These are phyloP conservation scores for Trichoderma cornu-damae DNA, from an alignment of 2,329 filamentous ascomycete genomes.

Conservation along the genomic window DNA sequence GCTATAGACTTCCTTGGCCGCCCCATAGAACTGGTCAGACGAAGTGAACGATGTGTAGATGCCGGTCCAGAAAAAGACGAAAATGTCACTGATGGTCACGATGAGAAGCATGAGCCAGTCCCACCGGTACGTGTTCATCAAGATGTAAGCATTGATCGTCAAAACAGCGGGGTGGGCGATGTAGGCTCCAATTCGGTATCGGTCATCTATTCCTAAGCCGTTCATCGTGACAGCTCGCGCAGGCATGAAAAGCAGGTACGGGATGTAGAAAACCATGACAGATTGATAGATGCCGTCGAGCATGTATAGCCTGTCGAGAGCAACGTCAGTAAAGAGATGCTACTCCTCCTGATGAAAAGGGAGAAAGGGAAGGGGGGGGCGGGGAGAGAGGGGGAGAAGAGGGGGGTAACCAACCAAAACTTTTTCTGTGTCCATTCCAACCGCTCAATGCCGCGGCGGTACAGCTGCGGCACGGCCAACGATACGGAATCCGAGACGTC, in stretches of 20 bases:
- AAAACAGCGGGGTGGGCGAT: conserved; percentile 79
- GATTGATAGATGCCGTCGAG: conserved; percentile 91
- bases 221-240: conserved; percentile 65
- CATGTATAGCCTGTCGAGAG: conserved; percentile 83
- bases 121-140: conserved; percentile 97
- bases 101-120: conserved; percentile 92
- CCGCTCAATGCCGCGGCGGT: conserved; percentile 90
- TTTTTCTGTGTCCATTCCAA: conserved; percentile 94
- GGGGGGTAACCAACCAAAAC: conserved; percentile 69
- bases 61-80: conserved; percentile 95
- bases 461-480: conserved; percentile 88
- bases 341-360: not conserved
- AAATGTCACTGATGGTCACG: conserved; percentile 72
- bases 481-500: conserved; percentile 94
- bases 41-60: conserved; percentile 60
- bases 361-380: too few species aligned
- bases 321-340: conserved; percentile 21
- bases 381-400: not conserved
- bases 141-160: conserved; percentile 87
- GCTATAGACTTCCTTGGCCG: conserved; percentile 72
- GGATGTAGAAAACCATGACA: conserved; percentile 86
- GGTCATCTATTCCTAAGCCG: conserved; percentile 72
- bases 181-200: conserved; percentile 79
- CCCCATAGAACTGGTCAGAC: conserved; percentile 62
- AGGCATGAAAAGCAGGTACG: conserved; percentile 70